Evolutionary conservation across 2,329 filamentous ascomycete genomes (phyloP), one percentile per base, ranked within the genome.

Genomic region (Arachnomyces sp.): DNA sequence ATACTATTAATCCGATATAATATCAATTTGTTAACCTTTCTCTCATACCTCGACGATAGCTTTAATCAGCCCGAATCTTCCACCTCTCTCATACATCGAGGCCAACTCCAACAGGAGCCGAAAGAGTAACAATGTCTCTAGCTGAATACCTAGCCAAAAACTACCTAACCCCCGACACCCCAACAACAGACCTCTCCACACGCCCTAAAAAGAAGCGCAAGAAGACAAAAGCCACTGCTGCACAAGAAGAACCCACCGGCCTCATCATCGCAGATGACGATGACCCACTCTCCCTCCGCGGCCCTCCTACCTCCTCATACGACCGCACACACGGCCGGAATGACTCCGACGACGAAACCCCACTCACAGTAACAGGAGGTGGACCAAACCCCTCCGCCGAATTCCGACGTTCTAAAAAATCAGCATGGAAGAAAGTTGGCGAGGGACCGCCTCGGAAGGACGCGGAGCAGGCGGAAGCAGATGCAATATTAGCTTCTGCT

Each of bases 131-230:
- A 40, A 51, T 51, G 48, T 66, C 74, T 41, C 75, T 95, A 49
- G 82, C 87, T 43, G 80, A 81, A 56, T 98, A 96, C 57, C 78
- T 98, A 28, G 89, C 90, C 29, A 83, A 86, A 47, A 92, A 88
- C 62, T 98, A 98, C 61, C 80, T 98, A 36, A 85, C 75, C 2
- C 79, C 81, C 31, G 78, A 83, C 50, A 62, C 57, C 1, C 44
- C 52, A 2, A 43, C 47, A 2, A 25, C 44, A 17, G 21, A 25
- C 5, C 21, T 25, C 21, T 50, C 63, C 4, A 57, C 64, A 68
- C 67, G 63, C 56, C 65, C 63, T 56, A 80, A 66, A 66, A 81
- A 65, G 67, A 79, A 63, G 59, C 68, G 73, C 54, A 77, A 74
- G 69, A 68, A 66, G 47, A 69, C 67, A 36, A 67, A 71, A 44